Base-by-base conservation (phyloP, 1,139 yeast genomes). In the Blastobotrys apis region DNA sequence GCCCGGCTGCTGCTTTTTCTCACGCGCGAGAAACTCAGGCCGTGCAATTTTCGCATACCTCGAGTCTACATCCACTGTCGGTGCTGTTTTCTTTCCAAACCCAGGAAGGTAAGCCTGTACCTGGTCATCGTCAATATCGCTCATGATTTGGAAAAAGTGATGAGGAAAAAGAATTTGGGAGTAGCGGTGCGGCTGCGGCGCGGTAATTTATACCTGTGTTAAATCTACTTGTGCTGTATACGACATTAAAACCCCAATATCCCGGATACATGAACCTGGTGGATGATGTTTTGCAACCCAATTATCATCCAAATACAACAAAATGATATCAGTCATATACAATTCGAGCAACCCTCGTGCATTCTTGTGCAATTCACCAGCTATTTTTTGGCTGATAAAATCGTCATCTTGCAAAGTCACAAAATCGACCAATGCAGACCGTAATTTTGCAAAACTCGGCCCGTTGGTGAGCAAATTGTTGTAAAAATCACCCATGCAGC, bases 1-100 rank as follows among this genome's bases (percentile, higher is more conserved):
- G 30, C 38, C 37, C 13, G 31, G 27, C 20, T 20, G 10, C n/a
- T 39, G n/a, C 12, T 25, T 23, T 31, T 43, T 22, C 23, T 44
- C 22, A 5, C 16, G 23, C 19, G 42, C 44, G n/a, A 35, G 33
- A 29, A 45, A 54, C 19, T 54, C 58, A 4, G 51, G 47, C 9
- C 56, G 43, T 23, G 36, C 44, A 5, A 52, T 47, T n/a, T 36
- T 15, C 21, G 39, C 21, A 39, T 44, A 51, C 38, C 59, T 17
- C 20, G 43, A 25, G 8, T 41, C 43, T 22, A 37, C 15, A 33
- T 50, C 43, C n/a, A 45, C 32, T 35, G 32, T 29, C 13, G 4
- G 35, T 21, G 32, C 38, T 10, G 33, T 17, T 25, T 33, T 29
- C 34, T 29, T 41, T 15, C 40, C 48, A 40, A 40, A 36, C 30